Evolutionary conservation across 176 grass and related monocot species (phyloP), one percentile per base, ranked within the genome.

Genomic region (Hsuehochloa calcarea): DNA sequence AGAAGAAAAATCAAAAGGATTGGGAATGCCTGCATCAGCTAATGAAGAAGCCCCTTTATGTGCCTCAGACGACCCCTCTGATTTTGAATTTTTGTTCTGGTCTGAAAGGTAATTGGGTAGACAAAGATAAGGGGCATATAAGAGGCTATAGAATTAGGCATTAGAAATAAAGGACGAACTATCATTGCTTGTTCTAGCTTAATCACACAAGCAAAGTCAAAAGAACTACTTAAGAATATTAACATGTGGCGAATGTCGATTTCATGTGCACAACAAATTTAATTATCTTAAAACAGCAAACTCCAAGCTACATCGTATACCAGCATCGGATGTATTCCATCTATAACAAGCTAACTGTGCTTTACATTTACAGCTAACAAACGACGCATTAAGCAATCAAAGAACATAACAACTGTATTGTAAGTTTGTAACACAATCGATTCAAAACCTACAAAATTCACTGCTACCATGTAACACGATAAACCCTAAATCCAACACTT

Each of bases 1-100:
- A 44, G 90, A 66, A 62, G 94, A 88, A 62, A 97, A 92, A 80
- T 97, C 92, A 25, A 97, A 94, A 80, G 94, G 90, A 78, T 79
- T 94, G 4, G 77, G 26, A 54, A 82, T 77, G 29, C 79, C 47
- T 82, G 88, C 51, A 88, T 66, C 88, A 16, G 15, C 55, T 34
- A 85, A 60, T 90, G 84, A 67, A 84, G 43, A 45, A 45, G 2
- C 20, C 39, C 90, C 77, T 64, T 72, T 61, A 84, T 0, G 0
- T 25, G 85, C 90, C 13, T 83, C 86, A 60, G 93, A 86, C 68
- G 85, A 92, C n/a, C 77, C 93, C 75, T 90, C 93, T 37, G 85
- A n/a, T 85, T 92, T 92, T 80, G 75, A 14, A 56, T 1, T 80
- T 77, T 94, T 94, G 73, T 85, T 92, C 26, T 85, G 90, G 54